Evolutionary conservation across 2,329 filamentous ascomycete genomes (phyloP), one percentile per base, ranked within the genome.

Genomic region (Phyllosticta citribraziliensis): DNA sequence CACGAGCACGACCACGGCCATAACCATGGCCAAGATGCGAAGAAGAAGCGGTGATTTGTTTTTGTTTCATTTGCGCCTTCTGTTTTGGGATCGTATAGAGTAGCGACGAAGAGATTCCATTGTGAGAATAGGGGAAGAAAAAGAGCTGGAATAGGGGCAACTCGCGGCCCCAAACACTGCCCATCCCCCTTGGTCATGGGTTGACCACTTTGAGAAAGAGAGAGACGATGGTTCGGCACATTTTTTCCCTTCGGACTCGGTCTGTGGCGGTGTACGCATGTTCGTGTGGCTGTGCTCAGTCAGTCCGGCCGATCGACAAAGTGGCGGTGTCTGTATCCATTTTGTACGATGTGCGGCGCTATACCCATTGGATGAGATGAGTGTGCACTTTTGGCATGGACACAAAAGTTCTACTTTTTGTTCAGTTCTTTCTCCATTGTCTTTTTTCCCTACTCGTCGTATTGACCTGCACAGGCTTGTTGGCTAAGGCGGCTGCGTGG

Each of bases 21-120:
- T 51, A 60, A 52, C 2, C 68, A 73, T 55, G 65, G 65, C 30
- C 70, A 73, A 58, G 63, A 66, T n/a, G 40, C 17, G 40, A 47
- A 47, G 40, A 47, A 47, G 40, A 17, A n/a, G 17, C 40, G 40
- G 40, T 47, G 40, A 47, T 47, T n/a, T 47, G 17, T 47, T n/a
- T 40, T 17, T 11, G 12, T 47, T 19, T n/a, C 4, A n/a, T 47
- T 47, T 47, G 14, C 14, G 35, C 11, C 17, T 12, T 40, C 35
- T 12, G 12, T 5, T 47, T 14, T n/a, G 17, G 3, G 40, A n/a
- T 17, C n/a, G 40, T 47, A 47, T 17, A 47, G 40, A 30, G 9
- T 10, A 10, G 9, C 27, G 27, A 30, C 14, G 40, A n/a, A 47
- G 40, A n/a, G 5, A n/a, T n/a, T 8, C 14, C 14, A n/a, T n/a